phyloP scores from a whole-genome alignment of 371 early-diverging fungal species.

The Mortierella sp. region DNA sequence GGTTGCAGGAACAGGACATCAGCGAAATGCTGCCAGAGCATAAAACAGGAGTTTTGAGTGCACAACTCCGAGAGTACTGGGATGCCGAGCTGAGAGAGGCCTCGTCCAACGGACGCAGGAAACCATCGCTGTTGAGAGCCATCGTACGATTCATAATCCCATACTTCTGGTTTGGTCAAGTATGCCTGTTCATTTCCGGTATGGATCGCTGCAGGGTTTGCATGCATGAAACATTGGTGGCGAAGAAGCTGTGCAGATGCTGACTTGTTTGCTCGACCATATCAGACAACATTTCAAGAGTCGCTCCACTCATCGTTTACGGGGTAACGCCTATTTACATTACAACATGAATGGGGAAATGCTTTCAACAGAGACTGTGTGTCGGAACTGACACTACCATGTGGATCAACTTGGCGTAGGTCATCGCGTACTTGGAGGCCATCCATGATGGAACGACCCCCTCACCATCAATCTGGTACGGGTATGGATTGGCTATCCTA shows the following conservation, averaged over 20 bases:
- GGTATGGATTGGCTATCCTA: constrained; percentile 29
- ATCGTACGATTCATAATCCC: constrained; percentile 16
- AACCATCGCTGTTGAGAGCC: constrained; percentile 29
- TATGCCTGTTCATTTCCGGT: constrained; percentile 18
- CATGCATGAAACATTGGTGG: no score
- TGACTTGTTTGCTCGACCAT: no score
- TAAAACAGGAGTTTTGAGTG: constrained; percentile 23
- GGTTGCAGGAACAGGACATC: constrained; percentile 54
- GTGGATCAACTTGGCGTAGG: constrained; percentile 9
- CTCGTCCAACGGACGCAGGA: neutral
- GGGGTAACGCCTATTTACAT: constrained; percentile 6
- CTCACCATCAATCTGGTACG: constrained; percentile 37
- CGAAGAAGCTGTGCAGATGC: no score
- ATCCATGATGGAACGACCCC: constrained; percentile 9
- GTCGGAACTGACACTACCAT: neutral
- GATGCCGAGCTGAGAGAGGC: constrained; percentile 24
- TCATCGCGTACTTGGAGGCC: constrained; percentile 27
- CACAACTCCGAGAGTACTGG: constrained; percentile 19
- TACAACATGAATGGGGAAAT: no score
- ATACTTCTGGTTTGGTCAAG: constrained; percentile 24
- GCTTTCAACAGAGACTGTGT: no score
- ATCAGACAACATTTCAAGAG: neutral
- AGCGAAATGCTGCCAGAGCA: constrained; percentile 36
- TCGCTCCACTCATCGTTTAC: constrained; percentile 1
- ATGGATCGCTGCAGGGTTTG: no score